Conservation (phyloP, 1,284 basidiomycete species). For the Coniferiporia sulphurascens region DNA sequence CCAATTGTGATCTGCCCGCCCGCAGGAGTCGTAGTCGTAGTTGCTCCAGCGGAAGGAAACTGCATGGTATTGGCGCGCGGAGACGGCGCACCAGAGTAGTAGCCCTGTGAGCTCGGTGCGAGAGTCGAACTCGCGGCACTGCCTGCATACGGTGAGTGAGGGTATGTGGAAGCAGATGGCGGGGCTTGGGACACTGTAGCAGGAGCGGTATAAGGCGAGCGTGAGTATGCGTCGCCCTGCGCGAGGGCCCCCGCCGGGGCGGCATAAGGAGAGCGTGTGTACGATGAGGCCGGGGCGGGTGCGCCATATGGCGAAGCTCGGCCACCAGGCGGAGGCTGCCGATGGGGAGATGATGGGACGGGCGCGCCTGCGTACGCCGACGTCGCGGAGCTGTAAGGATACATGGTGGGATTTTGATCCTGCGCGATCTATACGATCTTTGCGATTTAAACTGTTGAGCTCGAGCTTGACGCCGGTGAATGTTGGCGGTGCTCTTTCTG, state of each 20-base stretch:
- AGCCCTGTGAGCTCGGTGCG: background rate
- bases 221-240: background rate
- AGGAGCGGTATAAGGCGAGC: background rate
- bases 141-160: conserved; percentile 9
- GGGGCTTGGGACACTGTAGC: background rate
- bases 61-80: background rate
- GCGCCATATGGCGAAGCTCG: background rate
- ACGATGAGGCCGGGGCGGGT: background rate
- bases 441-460: background rate
- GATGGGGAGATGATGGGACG: background rate
- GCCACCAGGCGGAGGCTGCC: background rate
- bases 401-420: background rate
- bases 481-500: too few species aligned
- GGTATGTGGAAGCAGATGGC: background rate
- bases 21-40: background rate
- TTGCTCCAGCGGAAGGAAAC: background rate
- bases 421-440: background rate
- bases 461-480: background rate
- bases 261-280: background rate
- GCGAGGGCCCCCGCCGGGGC: background rate
- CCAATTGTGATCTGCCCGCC: conserved; percentile 11
- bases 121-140: background rate
- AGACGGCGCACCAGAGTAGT: background rate
- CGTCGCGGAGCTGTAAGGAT: background rate
- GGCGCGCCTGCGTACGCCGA: background rate